Base-by-base conservation (phyloP, 75 land plant species). In the Pinus albicaulis region DNA sequence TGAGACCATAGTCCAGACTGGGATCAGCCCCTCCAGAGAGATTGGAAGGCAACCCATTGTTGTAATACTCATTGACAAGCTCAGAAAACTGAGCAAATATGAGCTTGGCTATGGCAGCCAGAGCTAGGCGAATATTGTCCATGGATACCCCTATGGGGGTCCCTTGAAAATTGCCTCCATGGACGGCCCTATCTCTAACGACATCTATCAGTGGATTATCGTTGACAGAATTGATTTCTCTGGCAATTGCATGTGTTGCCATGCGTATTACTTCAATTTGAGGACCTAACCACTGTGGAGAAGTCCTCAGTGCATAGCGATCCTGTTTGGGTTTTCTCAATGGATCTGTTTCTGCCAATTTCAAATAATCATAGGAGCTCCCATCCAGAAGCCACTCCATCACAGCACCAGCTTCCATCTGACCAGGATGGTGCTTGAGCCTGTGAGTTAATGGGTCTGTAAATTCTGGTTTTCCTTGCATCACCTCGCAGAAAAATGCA, bases 401-500 rank as follows among this genome's bases (percentile, higher is more conserved):
- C 3, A 93, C 84, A 0, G 96, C 96, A 1, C 94, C 96, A 34
- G 96, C 96, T 76, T 93, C 96, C 69, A 93, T 93, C 83, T 93
- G 96, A 4, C 82, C 82, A 1, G 89, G 83, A 78, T 87, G 86
- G 76, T 80, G 89, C 81, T 87, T 87, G 36, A 87, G 80, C 86
- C 72, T 65, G 80, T 87, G 89, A 12, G 86, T 87, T 38, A 87
- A 72, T 17, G 87, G 89, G 78, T 87, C 89, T 14, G 85, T 73
- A 68, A 79, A 85, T 75, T 85, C 87, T 1, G 87, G 85, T 73
- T 85, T 85, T 20, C 87, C 89, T 16, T 80, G 59, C 92, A 89
- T 87, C 11, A 81, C 90, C 61, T 89, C 90, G 73, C 90, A 83
- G 75, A 89, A 89, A 55, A 87, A 17, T 5, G 90, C 90, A 1